Evolutionary conservation across 139 green algal genomes (phyloP).

Genomic region (Asterochloris sp.): DNA sequence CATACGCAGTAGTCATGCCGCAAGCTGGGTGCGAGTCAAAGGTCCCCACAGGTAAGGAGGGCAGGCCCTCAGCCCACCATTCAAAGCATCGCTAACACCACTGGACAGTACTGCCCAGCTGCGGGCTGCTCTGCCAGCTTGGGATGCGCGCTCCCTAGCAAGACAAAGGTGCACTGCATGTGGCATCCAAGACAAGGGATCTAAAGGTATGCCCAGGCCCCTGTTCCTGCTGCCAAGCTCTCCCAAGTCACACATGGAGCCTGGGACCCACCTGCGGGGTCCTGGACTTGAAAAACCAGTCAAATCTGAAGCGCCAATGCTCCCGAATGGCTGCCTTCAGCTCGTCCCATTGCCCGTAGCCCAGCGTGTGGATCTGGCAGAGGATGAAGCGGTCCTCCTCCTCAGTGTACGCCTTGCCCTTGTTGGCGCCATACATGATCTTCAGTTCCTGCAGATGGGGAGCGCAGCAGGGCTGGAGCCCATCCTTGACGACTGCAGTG

Average conservation of each 20-base stretch:
- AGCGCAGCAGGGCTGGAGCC: neutral
- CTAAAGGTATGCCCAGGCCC: too few species aligned
- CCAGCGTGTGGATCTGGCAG: slow-evolving; percentile 95
- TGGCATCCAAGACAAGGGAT: too few species aligned
- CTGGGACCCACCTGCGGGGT: slow-evolving; percentile 59
- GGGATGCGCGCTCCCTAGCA: too few species aligned
- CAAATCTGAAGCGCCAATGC: slow-evolving; percentile 95
- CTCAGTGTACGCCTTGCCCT: slow-evolving; percentile 98
- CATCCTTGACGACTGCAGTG: neutral
- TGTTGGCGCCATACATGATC: slow-evolving; percentile 92
- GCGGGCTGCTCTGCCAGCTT: too few species aligned
- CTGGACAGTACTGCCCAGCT: too few species aligned
- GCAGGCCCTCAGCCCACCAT: too few species aligned
- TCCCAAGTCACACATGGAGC: neutral
- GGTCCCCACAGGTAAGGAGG: too few species aligned
- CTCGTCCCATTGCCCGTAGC: slow-evolving; percentile 97
- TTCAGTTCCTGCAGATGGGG: slow-evolving; percentile 36
- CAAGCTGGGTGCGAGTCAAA: too few species aligned
- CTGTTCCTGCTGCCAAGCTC: too few species aligned
- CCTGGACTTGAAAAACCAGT: slow-evolving; percentile 99
- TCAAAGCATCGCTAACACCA: too few species aligned
- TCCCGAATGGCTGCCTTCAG: slow-evolving; percentile 93
- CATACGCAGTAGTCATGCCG: too few species aligned
- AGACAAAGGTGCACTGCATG: too few species aligned
- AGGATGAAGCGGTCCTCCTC: slow-evolving; percentile 99